Conservation (phyloP, 192 early-diverging fungal genomes). For the Geranomyces variabilis region DNA sequence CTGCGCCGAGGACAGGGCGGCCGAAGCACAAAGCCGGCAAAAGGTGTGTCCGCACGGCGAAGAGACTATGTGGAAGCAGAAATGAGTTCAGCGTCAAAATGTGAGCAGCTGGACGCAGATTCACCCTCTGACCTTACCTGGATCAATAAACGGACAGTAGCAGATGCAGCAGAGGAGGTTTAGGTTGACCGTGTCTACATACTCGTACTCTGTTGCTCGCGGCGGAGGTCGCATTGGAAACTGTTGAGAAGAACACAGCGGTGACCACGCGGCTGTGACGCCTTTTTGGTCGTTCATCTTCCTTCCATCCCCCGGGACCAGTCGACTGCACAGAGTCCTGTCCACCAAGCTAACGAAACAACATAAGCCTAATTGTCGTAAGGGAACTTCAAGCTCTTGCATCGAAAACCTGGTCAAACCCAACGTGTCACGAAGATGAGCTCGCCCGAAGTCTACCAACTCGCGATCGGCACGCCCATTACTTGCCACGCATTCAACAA, state of each 20-base stretch:
- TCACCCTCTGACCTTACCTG: conserved; percentile 24
- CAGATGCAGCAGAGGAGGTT: conserved; percentile 43
- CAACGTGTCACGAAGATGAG: background rate
- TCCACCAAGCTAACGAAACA: background rate
- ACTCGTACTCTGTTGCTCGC: conserved; percentile 20
- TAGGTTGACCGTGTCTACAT: conserved; percentile 31
- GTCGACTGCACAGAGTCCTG: conserved; percentile 10
- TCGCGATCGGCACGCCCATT: conserved; percentile 71
- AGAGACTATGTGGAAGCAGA: conserved; percentile 31
- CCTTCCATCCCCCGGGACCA: background rate
- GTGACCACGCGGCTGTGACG: no score
- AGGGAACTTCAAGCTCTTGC: no score
- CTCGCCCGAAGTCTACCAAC: conserved; percentile 59
- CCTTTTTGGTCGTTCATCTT: no score
- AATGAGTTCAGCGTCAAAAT: background rate
- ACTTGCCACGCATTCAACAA: conserved; percentile 93
- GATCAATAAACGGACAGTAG: conserved; percentile 52
- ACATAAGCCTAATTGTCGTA: no score
- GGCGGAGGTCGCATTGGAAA: background rate
- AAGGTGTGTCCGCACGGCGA: conserved; percentile 66
- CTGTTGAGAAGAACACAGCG: no score
- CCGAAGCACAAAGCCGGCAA: conserved; percentile 62
- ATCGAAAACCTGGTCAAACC: no score
- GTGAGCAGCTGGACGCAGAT: background rate
- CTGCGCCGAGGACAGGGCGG: conserved; percentile 47